Conservation (phyloP, 2,329 filamentous ascomycete genomes). For the Fusarium neocosmosporiellum region DNA sequence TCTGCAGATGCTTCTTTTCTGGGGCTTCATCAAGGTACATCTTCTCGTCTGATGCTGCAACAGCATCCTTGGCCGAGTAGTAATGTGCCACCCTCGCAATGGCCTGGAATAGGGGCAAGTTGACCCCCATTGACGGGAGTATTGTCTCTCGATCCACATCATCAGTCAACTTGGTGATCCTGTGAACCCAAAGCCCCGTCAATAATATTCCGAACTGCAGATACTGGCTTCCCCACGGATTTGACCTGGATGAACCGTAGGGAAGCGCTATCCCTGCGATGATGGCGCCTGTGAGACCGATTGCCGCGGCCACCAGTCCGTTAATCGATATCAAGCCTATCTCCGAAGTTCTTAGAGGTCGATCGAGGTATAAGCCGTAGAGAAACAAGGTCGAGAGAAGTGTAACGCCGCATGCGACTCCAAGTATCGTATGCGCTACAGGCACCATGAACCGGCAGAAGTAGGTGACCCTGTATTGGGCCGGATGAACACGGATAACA, state of each 20-base stretch:
- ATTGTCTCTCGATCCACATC: slow-evolving; percentile 2
- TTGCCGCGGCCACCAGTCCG: slow-evolving; percentile 17
- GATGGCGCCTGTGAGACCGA: slow-evolving; percentile 32
- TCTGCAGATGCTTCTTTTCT: slow-evolving; percentile 12
- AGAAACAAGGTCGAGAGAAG: slow-evolving; percentile 31
- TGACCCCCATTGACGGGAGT: slow-evolving; percentile 31
- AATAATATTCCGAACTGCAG: slow-evolving; percentile 23
- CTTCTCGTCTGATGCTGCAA: slow-evolving; percentile 12
- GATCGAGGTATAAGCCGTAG: slow-evolving; percentile 32
- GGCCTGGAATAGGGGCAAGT: slow-evolving; percentile 30
- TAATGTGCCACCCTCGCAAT: slow-evolving; percentile 32
- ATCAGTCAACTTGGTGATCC: background rate
- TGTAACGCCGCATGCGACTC: slow-evolving; percentile 17
- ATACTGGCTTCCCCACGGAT: slow-evolving; percentile 37
- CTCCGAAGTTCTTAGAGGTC: slow-evolving; percentile 9
- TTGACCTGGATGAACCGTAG: background rate
- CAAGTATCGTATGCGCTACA: slow-evolving; percentile 32
- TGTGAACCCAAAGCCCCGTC: background rate
- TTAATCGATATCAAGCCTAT: slow-evolving; percentile 14
- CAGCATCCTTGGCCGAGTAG: slow-evolving; percentile 28
- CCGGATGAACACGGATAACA: slow-evolving; percentile 21
- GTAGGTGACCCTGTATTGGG: slow-evolving; percentile 15
- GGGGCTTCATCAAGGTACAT: background rate
- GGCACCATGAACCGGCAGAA: slow-evolving; percentile 18
- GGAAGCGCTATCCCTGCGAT: slow-evolving; percentile 7